A percentile compares a stretch with the other conserved stretches of the same genome.
Conservation (phyloP, 495 filamentous ascomycete species). For the Aspergillus nidulans region DNA sequence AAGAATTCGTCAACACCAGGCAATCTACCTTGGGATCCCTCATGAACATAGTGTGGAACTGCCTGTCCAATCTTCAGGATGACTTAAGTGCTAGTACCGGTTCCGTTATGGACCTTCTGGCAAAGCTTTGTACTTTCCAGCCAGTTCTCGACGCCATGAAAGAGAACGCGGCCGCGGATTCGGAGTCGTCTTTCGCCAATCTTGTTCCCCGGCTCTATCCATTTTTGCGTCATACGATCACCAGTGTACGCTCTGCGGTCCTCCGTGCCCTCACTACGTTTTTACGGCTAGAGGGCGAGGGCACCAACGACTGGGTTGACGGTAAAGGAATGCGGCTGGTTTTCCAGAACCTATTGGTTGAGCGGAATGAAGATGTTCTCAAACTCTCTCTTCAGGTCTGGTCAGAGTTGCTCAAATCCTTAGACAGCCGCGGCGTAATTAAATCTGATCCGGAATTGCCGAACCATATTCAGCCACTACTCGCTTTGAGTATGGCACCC, state of each 20-base stretch:
- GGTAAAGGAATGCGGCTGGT: constrained; percentile 83
- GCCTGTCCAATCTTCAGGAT: constrained; percentile 89
- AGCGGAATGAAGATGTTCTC: constrained; percentile 76
- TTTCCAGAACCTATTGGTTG: constrained; percentile 93
- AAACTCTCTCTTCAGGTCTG: constrained; percentile 82
- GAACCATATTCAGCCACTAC: constrained; percentile 64
- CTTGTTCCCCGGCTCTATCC: constrained; percentile 93
- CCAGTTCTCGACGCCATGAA: constrained; percentile 95
- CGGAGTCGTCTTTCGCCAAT: constrained; percentile 81
- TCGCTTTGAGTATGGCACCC: constrained; percentile 77
- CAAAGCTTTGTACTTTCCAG: constrained; percentile 90
- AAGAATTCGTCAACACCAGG: constrained; percentile 84
- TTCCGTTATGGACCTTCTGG: constrained; percentile 94
- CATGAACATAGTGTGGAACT: constrained; percentile 96
- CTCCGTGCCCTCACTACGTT: constrained; percentile 91
- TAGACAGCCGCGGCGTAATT: constrained; percentile 58
- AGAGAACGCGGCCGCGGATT: constrained; percentile 73
- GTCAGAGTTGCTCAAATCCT: constrained; percentile 66
- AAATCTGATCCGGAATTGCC: constrained; percentile 57
- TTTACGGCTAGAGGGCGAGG: constrained; percentile 74
- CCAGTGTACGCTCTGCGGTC: constrained; percentile 87
- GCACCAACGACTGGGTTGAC: constrained; percentile 86
- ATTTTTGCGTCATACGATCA: constrained; percentile 95
- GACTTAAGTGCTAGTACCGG: constrained; percentile 96
- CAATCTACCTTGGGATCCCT: constrained; percentile 69